Evolutionary conservation across 441 rosid genomes (phyloP), one percentile per base, ranked within the genome.

Genomic region (Monsonia emarginata): DNA sequence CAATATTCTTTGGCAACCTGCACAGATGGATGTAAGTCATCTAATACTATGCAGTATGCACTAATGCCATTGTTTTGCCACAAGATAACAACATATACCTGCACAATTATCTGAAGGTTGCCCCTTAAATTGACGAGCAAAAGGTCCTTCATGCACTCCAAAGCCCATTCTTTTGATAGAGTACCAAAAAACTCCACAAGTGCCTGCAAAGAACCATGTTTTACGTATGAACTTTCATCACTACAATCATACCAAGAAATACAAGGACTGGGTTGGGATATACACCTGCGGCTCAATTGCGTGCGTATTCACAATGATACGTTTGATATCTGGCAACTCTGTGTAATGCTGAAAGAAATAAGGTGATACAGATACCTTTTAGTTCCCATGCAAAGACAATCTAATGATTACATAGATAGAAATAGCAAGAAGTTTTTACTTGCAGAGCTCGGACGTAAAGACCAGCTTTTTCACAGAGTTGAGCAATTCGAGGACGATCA

Each of bases 1-100:
- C 61, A 66, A 54, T 65, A 22, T 59, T 60, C 64, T 26, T 62
- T 91, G 65, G 95, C 95, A 80, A 90, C 69, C 97, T 92, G 86
- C 77, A 85, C 27, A 69, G 46, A 68, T 21, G 62, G 13, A 59
- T 27, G 63, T 48, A 31, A 6, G 65, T 75, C 46, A 73, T n/a
- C n/a, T n/a, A n/a, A n/a, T n/a, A n/a, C n/a, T n/a, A n/a, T n/a
- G n/a, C n/a, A n/a, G n/a, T n/a, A n/a, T n/a, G n/a, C n/a, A n/a
- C n/a, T n/a, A n/a, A n/a, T n/a, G n/a, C n/a, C n/a, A n/a, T n/a
- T n/a, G n/a, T n/a, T n/a, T n/a, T n/a, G n/a, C n/a, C n/a, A n/a
- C n/a, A n/a, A n/a, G n/a, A n/a, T n/a, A n/a, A n/a, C n/a, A n/a
- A n/a, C n/a, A n/a, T n/a, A n/a, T 32, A 69, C 73, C 77, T 74